These are phyloP conservation scores for Xanthoparmelia taractica DNA, from an alignment of 495 filamentous ascomycete species.

Conservation along the genomic window DNA sequence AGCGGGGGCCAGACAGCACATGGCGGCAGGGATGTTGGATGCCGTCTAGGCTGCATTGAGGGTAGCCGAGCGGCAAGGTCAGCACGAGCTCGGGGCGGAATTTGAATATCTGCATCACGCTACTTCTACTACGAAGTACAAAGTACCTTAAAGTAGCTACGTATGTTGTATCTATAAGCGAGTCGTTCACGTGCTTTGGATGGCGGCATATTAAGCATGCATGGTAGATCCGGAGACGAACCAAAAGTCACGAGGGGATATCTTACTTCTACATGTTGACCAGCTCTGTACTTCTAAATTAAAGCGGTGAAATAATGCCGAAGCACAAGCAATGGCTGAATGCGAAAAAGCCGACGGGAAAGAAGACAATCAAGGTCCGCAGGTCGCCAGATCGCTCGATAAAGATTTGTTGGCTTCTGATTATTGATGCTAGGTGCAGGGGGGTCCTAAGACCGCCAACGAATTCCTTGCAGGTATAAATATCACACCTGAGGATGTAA, in stretches of 20 bases:
- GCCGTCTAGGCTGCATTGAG: background rate
- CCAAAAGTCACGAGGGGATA: background rate
- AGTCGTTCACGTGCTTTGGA: background rate
- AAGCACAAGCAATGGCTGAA: slow-evolving; percentile 47
- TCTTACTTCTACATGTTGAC: background rate
- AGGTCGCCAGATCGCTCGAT: background rate
- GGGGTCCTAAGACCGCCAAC: slow-evolving; percentile 50
- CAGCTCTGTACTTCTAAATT: background rate
- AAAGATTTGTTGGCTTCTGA: slow-evolving; percentile 1
- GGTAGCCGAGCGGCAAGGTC: background rate
- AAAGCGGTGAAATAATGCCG: slow-evolving; percentile 35
- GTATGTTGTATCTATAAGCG: too few species aligned
- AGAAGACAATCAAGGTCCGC: slow-evolving; percentile 21
- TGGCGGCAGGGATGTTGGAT: background rate
- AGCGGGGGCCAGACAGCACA: background rate
- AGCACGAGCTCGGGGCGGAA: background rate
- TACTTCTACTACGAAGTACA: too few species aligned
- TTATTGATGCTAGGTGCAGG: slow-evolving; percentile 31
- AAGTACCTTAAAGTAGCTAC: too few species aligned
- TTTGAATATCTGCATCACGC: background rate
- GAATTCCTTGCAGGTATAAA: slow-evolving; percentile 48
- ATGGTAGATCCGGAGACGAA: background rate
- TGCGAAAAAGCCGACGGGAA: slow-evolving; percentile 39
- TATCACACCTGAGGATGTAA: slow-evolving; percentile 1
- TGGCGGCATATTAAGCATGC: background rate